Evolutionary conservation across 768 basidiomycete genomes (phyloP).

Genomic region (Amanita subjunquillea): DNA sequence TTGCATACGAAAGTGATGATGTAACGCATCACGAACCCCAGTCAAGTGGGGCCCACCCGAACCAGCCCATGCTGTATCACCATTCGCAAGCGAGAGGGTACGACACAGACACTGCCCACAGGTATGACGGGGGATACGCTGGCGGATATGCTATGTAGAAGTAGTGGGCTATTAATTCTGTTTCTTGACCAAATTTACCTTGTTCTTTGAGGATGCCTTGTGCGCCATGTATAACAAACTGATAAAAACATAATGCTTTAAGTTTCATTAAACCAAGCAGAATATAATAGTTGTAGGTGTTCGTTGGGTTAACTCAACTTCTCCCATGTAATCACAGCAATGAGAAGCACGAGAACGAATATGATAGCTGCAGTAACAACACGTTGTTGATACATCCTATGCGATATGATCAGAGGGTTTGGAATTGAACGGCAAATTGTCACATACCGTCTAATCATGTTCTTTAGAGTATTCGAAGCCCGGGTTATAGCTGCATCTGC

Average conservation of each 20-base stretch:
- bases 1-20: conserved; percentile 29
- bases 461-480: conserved; percentile 85
- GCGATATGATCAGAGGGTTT: background rate
- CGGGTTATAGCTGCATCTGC: conserved; percentile 87
- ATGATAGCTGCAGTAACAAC: conserved; percentile 84
- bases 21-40: conserved; percentile 13
- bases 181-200: conserved; percentile 6
- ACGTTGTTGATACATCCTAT: conserved; percentile 95
- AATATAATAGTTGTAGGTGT: background rate
- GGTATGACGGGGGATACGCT: conserved; percentile 15
- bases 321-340: conserved; percentile 71
- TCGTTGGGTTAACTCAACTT: conserved; percentile 38
- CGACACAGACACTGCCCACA: conserved; percentile 22
- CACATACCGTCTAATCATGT: conserved; percentile 89
- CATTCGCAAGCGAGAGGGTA: conserved; percentile 17
- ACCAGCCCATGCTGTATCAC: conserved; percentile 9
- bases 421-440: background rate
- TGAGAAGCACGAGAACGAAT: conserved; percentile 72
- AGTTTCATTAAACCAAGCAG: background rate
- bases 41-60: conserved; percentile 12
- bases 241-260: background rate
- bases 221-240: conserved; percentile 1
- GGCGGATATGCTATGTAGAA: conserved; percentile 20
- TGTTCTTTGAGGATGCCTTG: background rate
- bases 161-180: conserved; percentile 10